Evolutionary conservation across 2,329 filamentous ascomycete genomes (phyloP).

Genomic region (Curvularia sp.): DNA sequence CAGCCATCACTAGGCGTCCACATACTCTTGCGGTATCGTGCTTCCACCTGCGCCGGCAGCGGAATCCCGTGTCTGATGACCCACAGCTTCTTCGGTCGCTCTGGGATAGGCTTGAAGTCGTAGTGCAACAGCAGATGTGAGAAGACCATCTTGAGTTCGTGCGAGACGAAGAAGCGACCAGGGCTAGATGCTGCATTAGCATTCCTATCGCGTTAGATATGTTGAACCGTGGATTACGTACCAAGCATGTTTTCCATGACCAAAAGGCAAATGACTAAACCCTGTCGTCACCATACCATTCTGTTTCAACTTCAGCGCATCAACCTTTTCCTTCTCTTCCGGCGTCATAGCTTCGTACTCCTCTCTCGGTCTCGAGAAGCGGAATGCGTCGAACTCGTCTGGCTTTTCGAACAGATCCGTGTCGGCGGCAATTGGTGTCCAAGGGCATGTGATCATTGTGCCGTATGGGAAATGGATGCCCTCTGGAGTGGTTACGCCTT

Average conservation of each 20-base stretch:
- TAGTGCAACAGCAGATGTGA: conserved; percentile 49
- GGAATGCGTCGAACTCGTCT: conserved; percentile 33
- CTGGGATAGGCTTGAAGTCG: conserved; percentile 40
- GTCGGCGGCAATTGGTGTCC: conserved; percentile 29
- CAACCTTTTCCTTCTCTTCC: conserved; percentile 26
- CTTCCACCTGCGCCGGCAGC: conserved; percentile 15
- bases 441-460: conserved; percentile 28
- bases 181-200: conserved; percentile 34
- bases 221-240: conserved; percentile 38
- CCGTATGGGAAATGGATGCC: conserved; percentile 27
- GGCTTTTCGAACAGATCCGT: conserved; percentile 23
- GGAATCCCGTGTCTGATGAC: conserved; percentile 22
- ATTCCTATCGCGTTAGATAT: neutral
- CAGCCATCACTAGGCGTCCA: conserved; percentile 15
- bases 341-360: conserved; percentile 27
- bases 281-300: conserved; percentile 63
- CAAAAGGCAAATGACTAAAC: conserved; percentile 61
- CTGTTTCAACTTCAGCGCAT: conserved; percentile 46
- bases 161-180: conserved; percentile 48
- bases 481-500: conserved; percentile 87
- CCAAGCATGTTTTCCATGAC: conserved; percentile 62
- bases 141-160: conserved; percentile 50
- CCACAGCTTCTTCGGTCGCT: conserved; percentile 34
- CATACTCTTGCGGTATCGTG: conserved; percentile 16
- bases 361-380: conserved; percentile 33